Conservation (phyloP, 441 rosid genomes). For the Bocquillonia castaneifolia region DNA sequence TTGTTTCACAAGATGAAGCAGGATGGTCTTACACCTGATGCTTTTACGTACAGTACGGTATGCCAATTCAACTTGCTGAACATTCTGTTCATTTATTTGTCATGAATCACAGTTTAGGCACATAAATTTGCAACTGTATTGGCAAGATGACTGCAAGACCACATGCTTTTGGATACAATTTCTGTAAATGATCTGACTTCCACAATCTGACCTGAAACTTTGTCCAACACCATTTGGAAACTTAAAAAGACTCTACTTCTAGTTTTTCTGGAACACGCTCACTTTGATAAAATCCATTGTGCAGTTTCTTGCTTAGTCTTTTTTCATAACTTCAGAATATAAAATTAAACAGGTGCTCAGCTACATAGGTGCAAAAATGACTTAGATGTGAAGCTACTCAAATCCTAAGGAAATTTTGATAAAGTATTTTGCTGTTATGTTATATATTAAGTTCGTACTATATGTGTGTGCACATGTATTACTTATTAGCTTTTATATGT, state of each 20-base stretch:
- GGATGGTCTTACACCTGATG: slow-evolving; percentile 73
- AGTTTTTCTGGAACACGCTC: slow-evolving; percentile 2
- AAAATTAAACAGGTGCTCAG: too few species aligned
- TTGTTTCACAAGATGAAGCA: slow-evolving; percentile 86
- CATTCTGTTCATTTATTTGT: slow-evolving; percentile 4
- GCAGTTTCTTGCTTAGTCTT: too few species aligned
- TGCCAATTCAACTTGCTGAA: slow-evolving; percentile 15
- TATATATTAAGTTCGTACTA: too few species aligned
- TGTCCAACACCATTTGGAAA: background rate
- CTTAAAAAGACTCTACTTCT: slow-evolving; percentile 8
- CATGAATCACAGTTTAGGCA: background rate
- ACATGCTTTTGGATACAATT: background rate
- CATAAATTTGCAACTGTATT: slow-evolving; percentile 3
- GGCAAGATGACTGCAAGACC: slow-evolving; percentile 1
- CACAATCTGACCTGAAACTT: background rate
- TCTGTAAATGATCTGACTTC: background rate
- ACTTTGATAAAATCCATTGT: too few species aligned
- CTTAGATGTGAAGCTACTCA: too few species aligned
- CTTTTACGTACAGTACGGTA: slow-evolving; percentile 77
- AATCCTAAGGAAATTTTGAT: too few species aligned
- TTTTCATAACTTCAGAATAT: too few species aligned
- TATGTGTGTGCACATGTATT: too few species aligned
- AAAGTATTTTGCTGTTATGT: too few species aligned
- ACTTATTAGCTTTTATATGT: too few species aligned
- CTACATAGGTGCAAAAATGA: too few species aligned